Evolutionary conservation across 768 basidiomycete genomes (phyloP), one percentile per base, ranked within the genome.

Genomic region (Psilocybe subaeruginosa): DNA sequence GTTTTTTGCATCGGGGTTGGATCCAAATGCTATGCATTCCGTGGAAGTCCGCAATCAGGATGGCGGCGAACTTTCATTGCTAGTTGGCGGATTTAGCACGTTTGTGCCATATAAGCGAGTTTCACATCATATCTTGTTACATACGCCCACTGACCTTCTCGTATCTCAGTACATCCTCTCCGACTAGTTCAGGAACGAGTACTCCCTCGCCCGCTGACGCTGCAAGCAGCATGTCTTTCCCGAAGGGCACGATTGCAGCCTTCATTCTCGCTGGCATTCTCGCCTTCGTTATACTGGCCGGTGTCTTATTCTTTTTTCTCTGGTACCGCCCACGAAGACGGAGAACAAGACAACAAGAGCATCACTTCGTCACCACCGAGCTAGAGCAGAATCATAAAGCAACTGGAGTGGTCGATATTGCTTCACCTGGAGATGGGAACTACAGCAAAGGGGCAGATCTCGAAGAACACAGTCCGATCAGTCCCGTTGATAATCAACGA

Each of bases 221-320:
- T 45, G 61, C 68, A n/a, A 16, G 55, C 54, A 54, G 53, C 35
- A 60, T 58, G 52, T 73, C 78, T 1, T 73, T 79, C 17, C 61
- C 82, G 1, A 74, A 75, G 61, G 88, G 90, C 46, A 86, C 89
- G 1, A 85, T 90, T 56, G 89, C 89, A 17, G 90, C 89, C 0
- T 76, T 90, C 31, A 81, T 80, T 8, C 77, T 92, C 2, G 88
- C 84, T 2, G 79, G 80, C 19, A 70, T 85, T 17, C 74, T 91
- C 8, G 78, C 81, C 29, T 76, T 85, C 66, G 56, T 88, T 30
- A 60, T 86, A 3, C 60, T 81, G 8, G 73, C 74, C 50, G 71
- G 77, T 30, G 37, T 72, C 12, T 68, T 85, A 1, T 79, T 80
- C 62, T 83, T 75, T 64, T 76, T 80, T 59, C 74, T 79, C 53